Evolutionary conservation across 2,329 filamentous ascomycete genomes (phyloP).

Genomic region (Onygenales sp.): DNA sequence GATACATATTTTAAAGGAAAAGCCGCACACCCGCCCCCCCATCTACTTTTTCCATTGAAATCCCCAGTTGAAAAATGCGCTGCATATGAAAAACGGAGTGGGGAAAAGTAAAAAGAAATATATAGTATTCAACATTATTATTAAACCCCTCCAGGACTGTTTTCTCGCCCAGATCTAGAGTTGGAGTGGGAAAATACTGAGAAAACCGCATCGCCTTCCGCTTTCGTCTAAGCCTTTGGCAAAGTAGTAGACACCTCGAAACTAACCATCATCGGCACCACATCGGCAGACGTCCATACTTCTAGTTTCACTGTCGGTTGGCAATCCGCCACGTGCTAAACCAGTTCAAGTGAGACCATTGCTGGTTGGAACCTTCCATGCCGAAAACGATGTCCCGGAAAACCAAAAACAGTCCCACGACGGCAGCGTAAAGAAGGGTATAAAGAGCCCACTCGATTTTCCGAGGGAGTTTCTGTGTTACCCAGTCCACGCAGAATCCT

Average conservation of each 20-base stretch:
- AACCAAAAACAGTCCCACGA: constrained; percentile 75
- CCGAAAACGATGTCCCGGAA: constrained; percentile 96
- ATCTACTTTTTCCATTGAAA: background rate
- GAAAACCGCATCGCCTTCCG: background rate
- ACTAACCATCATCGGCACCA: background rate
- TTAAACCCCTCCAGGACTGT: background rate
- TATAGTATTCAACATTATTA: background rate
- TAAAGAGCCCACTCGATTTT: constrained; percentile 61
- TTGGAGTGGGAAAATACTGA: background rate
- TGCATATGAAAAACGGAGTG: background rate
- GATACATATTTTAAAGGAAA: background rate
- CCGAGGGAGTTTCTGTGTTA: constrained; percentile 57
- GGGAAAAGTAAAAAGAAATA: background rate
- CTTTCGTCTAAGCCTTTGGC: too few relatives aligned
- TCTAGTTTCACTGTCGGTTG: constrained; percentile 37
- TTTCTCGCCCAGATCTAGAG: background rate
- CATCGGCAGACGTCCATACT: background rate
- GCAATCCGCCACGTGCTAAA: constrained; percentile 77
- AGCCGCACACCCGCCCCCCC: background rate
- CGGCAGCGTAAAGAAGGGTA: constrained; percentile 58
- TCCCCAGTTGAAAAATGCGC: too few relatives aligned
- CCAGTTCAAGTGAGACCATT: constrained; percentile 94
- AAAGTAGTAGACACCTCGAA: background rate
- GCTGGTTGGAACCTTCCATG: constrained; percentile 73
- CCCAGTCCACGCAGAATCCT: constrained; percentile 83